A percentile compares a stretch with the other conserved stretches of the same genome.
phyloP scores from a whole-genome alignment of 164 flowering plant species.

The Buxus sempervirens region DNA sequence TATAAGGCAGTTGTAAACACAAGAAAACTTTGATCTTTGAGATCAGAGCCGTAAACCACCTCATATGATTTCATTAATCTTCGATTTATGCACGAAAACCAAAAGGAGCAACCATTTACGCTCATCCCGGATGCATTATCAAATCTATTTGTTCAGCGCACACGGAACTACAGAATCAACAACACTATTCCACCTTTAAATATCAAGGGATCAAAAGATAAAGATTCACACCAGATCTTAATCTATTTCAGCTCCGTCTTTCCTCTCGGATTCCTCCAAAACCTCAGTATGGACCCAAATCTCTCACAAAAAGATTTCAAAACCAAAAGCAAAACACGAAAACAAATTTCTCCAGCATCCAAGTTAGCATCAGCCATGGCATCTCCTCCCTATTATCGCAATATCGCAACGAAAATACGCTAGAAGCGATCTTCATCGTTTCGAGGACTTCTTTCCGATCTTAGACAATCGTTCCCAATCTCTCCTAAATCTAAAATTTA shows the following conservation, averaged over 20 bases:
- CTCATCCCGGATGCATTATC: background rate
- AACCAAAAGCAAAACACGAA: background rate
- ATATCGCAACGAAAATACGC: too few relatives aligned
- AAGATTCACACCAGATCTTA: conserved; percentile 2
- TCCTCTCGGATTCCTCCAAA: background rate
- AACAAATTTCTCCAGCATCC: conserved; percentile 4
- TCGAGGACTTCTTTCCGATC: background rate
- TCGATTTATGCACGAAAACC: conserved; percentile 4
- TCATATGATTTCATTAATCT: conserved; percentile 12
- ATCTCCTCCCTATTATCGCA: too few relatives aligned
- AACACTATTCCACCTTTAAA: conserved; percentile 3
- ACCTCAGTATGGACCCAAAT: background rate
- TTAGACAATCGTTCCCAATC: conserved; percentile 14
- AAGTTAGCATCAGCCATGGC: too few relatives aligned
- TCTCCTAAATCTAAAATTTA: conserved; percentile 13
- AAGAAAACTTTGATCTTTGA: conserved; percentile 32
- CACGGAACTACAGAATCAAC: conserved; percentile 2
- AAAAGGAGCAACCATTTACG: background rate
- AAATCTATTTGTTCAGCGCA: too few relatives aligned
- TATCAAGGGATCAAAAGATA: background rate
- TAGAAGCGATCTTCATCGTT: background rate
- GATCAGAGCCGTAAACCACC: conserved; percentile 29
- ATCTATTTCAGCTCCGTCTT: conserved; percentile 10
- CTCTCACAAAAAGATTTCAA: too few relatives aligned
- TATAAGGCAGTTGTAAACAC: conserved; percentile 31